Conservation (phyloP, 805 yeast genomes). For the Candida ascalaphidarum region DNA sequence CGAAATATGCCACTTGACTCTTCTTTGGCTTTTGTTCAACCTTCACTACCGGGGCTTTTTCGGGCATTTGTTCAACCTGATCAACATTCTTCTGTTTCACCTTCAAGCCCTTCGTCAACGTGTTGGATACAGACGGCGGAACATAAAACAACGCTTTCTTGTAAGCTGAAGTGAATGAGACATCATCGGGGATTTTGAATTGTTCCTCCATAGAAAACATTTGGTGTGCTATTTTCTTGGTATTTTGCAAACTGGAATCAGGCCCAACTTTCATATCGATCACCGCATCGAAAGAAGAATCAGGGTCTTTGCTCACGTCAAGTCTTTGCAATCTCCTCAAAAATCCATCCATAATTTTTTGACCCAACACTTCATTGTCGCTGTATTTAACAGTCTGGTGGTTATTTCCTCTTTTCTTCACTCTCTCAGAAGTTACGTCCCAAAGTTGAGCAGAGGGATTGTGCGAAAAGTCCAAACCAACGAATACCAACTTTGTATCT, state of each 20-base stretch:
- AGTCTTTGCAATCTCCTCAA: constrained; percentile 61
- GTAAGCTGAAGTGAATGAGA: no score
- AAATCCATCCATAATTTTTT: constrained; percentile 67
- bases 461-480: constrained; percentile 72
- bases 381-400: constrained; percentile 72
- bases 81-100: constrained; percentile 37
- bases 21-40: no score
- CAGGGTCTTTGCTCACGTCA: constrained; percentile 42
- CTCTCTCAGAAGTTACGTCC: constrained; percentile 50
- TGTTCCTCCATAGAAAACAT: no score
- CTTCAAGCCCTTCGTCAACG: constrained; percentile 26
- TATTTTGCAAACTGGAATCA: constrained; percentile 10
- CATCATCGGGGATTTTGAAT: no score
- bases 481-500: constrained; percentile 37
- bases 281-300: constrained; percentile 54
- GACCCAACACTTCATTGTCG: constrained; percentile 41
- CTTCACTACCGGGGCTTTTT: no score
- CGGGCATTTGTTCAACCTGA: constrained; percentile 21
- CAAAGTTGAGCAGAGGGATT: constrained; percentile 32
- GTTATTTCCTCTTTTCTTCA: constrained; percentile 68
- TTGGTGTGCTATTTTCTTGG: constrained; percentile 32
- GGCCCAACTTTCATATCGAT: constrained; percentile 43
- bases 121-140: no score
- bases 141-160: no score
- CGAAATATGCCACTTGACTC: no score